These are phyloP conservation scores for Yamadazyma triangularis DNA, from an alignment of 1,139 yeast species.

Conservation along the genomic window DNA sequence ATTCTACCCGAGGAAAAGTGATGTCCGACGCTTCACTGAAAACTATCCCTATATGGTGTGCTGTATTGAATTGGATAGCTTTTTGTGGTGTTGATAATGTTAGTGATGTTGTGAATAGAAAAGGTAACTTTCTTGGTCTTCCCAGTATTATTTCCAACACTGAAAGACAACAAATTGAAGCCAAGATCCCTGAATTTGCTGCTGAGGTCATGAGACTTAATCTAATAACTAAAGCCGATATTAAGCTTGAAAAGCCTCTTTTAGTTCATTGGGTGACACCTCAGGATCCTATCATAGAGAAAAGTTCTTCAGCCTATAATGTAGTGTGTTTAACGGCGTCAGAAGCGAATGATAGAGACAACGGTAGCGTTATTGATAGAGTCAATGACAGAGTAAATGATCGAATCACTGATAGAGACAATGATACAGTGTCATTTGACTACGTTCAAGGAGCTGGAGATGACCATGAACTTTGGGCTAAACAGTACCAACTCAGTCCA, in stretches of 20 bases:
- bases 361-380: slow-evolving; percentile 36
- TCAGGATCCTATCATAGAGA: slow-evolving; percentile 16
- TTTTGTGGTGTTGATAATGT: slow-evolving; percentile 25
- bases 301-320: slow-evolving; percentile 8
- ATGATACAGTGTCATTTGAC: slow-evolving; percentile 16
- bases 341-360: slow-evolving; percentile 12
- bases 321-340: slow-evolving; percentile 64
- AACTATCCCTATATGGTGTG: slow-evolving; percentile 90
- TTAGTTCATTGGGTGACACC: slow-evolving; percentile 75
- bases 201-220: slow-evolving; percentile 36
- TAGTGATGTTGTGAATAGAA: slow-evolving; percentile 3
- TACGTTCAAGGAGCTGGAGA: slow-evolving; percentile 94
- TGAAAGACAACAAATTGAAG: slow-evolving; percentile 53
- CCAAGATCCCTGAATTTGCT: slow-evolving; percentile 47
- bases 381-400: no score
- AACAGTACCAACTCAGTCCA: neutral
- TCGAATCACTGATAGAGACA: no score
- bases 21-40: slow-evolving; percentile 87
- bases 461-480: slow-evolving; percentile 87
- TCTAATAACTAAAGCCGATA: slow-evolving; percentile 26
- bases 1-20: slow-evolving; percentile 80
- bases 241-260: slow-evolving; percentile 44
- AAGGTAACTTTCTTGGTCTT: slow-evolving; percentile 18
- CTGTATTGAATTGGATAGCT: slow-evolving; percentile 59
- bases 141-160: slow-evolving; percentile 57